Percentiles rank a stretch among this genome's conserved stretches.
phyloP scores from a whole-genome alignment of 2,329 filamentous ascomycete species.

The Fusarium sp. region DNA sequence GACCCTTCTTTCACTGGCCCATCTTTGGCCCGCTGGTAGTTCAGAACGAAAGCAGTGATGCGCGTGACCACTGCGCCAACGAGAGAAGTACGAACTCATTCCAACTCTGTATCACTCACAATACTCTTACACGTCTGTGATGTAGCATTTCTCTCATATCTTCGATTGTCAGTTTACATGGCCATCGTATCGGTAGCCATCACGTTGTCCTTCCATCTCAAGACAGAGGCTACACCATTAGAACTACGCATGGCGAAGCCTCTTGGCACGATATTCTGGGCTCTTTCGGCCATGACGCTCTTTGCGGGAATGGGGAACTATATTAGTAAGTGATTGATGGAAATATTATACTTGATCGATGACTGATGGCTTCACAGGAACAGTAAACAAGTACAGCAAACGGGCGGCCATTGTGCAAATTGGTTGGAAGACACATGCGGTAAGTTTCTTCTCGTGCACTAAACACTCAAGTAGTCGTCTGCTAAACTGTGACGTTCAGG shows the following conservation, averaged over 20 bases:
- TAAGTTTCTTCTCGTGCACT: constrained; percentile 56
- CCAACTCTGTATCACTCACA: neutral
- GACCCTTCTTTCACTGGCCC: constrained; percentile 58
- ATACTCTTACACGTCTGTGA: neutral
- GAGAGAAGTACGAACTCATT: constrained; percentile 69
- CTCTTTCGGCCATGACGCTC: constrained; percentile 81
- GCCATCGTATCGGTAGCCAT: constrained; percentile 91
- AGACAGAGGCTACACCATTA: constrained; percentile 73
- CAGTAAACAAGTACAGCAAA: constrained; percentile 82
- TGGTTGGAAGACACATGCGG: constrained; percentile 91
- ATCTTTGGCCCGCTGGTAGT: constrained; percentile 77
- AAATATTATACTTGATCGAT: neutral
- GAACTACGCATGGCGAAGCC: constrained; percentile 85
- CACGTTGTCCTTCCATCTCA: constrained; percentile 92
- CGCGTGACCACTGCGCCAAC: constrained; percentile 82
- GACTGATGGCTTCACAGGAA: constrained; percentile 58
- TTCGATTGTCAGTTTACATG: constrained; percentile 91
- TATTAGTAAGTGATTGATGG: constrained; percentile 66
- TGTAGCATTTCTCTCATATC: constrained; percentile 85
- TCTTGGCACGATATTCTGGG: constrained; percentile 89
- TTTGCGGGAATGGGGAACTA: constrained; percentile 87
- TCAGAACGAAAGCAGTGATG: constrained; percentile 79
- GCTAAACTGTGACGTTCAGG: constrained; percentile 54
- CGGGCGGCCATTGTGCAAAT: constrained; percentile 88
- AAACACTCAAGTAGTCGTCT: neutral